phyloP scores from a whole-genome alignment of 108 stramenopile genomes.

The Nitzschia palea region DNA sequence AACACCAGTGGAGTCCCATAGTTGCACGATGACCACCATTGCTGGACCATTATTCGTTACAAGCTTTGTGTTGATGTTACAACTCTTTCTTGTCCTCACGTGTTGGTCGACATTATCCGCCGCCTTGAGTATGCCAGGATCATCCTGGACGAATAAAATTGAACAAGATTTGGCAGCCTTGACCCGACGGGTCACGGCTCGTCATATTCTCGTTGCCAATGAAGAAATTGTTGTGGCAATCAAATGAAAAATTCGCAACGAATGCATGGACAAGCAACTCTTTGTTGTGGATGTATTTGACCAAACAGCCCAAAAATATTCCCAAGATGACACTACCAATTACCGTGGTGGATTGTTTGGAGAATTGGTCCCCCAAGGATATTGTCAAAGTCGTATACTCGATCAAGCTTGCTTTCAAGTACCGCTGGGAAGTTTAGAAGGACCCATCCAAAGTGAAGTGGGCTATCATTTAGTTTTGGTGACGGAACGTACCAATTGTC shows the following conservation, averaged over 20 bases:
- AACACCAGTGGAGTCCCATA: too few relatives aligned
- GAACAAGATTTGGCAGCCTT: slow-evolving; percentile 56
- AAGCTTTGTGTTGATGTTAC: background rate
- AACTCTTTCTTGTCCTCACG: background rate
- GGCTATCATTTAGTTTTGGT: slow-evolving; percentile 64
- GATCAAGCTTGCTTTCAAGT: slow-evolving; percentile 55
- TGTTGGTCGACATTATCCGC: background rate
- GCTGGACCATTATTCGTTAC: background rate
- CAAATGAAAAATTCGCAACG: slow-evolving; percentile 56
- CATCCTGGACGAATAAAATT: slow-evolving; percentile 14
- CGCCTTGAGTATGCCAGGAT: background rate
- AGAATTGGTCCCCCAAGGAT: slow-evolving; percentile 56
- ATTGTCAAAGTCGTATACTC: slow-evolving; percentile 46
- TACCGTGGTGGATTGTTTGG: slow-evolving; percentile 54
- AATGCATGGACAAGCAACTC: slow-evolving; percentile 23
- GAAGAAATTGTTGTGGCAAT: slow-evolving; percentile 43
- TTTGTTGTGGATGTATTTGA: slow-evolving; percentile 62
- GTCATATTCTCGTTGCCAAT: slow-evolving; percentile 60
- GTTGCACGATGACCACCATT: too few relatives aligned
- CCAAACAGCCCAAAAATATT: slow-evolving; percentile 53
- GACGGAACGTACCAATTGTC: slow-evolving; percentile 67
- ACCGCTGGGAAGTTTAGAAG: slow-evolving; percentile 41
- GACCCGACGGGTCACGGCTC: slow-evolving; percentile 62
- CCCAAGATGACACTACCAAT: slow-evolving; percentile 55
- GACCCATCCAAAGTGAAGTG: slow-evolving; percentile 59